Base-by-base conservation (phyloP, 371 early-diverging fungal genomes). In the Vairimorpha ceranae region DNA sequence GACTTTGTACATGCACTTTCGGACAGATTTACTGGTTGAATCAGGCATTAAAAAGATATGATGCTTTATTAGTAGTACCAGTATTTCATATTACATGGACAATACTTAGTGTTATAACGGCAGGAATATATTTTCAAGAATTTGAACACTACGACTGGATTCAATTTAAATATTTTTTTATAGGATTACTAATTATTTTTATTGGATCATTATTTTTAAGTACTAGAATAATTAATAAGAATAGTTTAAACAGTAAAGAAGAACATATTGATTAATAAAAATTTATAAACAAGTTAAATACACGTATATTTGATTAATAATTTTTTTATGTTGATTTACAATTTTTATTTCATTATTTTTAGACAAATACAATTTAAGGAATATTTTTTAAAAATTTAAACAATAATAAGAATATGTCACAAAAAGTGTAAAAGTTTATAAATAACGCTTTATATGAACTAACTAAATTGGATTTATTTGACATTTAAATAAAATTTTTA, bases 11-110 rank as follows among this genome's bases (percentile, higher is more conserved):
- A 48, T 90, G 89, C 33, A 91, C 90, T 0, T 85, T 89, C 4
- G 84, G 85, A 3, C 92, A 92, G 80, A 88, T 91, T 59, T 89
- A 87, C 72, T 90, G 89, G 88, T 85, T 90, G 65, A 89, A 90
- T 78, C 87, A 88, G 84, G 92, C 90, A 0, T 80, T 92, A 23
- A 85, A 86, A 65, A 85, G 89, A 52, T 92, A 90, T 79, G 92
- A 92, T 76, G 91, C 91, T 0, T 73, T 92, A 65, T 83, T 91
- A 4, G 90, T 90, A 61, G 87, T 92, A 33, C 92, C 92, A 0
- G 87, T 90, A 32, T 92, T 89, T 78, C 91, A 89, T 74, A 87
- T 89, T 27, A 86, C 89, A 38, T 91, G 91, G 90, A 90, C 87
- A 12, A 71, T 89, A 52, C 74, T 87, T 63, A 87, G 86, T 67